A percentile compares a stretch with the other conserved stretches of the same genome.
These are phyloP conservation scores for Fusarium liriodendri DNA, from an alignment of 2,329 filamentous ascomycete genomes.

Conservation along the genomic window DNA sequence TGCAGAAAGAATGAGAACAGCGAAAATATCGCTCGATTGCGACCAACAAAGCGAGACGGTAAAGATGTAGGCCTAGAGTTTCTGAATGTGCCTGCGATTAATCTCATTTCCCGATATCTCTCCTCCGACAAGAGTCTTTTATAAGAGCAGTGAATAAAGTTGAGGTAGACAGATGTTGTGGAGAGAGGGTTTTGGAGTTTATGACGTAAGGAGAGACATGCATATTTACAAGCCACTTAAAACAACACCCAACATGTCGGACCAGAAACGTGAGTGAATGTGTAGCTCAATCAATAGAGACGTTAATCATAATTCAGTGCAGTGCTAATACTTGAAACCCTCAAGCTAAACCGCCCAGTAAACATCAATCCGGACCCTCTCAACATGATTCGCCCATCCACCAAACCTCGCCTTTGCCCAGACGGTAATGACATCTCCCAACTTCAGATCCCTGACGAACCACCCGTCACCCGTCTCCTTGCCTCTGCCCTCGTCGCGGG, in stretches of 20 bases:
- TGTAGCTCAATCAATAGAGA: background rate
- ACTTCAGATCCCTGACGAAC: conserved; percentile 65
- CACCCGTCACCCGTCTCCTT: conserved; percentile 61
- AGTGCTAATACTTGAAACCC: background rate
- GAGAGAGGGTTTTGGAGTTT: background rate
- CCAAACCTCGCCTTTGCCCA: conserved; percentile 70
- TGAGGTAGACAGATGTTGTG: background rate
- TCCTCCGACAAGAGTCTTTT: background rate
- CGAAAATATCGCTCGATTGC: background rate
- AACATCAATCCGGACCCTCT: conserved; percentile 64
- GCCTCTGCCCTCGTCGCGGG: conserved; percentile 60
- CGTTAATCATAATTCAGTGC: background rate
- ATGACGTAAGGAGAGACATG: background rate
- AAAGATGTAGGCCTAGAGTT: conserved; percentile 3
- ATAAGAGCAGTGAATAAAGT: background rate
- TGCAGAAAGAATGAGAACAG: background rate
- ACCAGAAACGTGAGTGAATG: background rate
- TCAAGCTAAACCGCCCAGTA: conserved; percentile 64
- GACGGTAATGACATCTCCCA: conserved; percentile 71
- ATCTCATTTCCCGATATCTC: conserved; percentile 24
- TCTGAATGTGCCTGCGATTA: background rate
- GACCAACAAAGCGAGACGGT: conserved; percentile 3
- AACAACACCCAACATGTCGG: background rate
- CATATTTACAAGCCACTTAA: background rate
- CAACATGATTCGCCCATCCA: conserved; percentile 64